These are phyloP conservation scores for Aristolochia californica DNA, from an alignment of 164 flowering plant species.

Conservation along the genomic window DNA sequence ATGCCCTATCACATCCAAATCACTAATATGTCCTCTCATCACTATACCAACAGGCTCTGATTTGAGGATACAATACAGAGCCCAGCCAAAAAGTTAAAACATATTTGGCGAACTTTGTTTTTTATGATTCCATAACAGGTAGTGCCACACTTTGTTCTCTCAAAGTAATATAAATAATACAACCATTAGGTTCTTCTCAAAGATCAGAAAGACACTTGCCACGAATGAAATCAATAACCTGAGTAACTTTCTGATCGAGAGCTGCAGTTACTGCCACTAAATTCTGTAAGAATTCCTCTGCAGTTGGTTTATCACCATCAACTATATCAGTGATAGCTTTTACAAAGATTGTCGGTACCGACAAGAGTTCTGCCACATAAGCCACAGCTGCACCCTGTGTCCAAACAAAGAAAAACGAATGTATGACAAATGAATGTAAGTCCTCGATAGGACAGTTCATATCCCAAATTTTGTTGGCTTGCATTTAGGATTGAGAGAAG, in stretches of 20 bases:
- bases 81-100: too few relatives aligned
- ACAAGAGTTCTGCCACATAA: conserved; percentile 69
- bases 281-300: conserved; percentile 83
- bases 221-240: conserved; percentile 58
- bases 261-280: conserved; percentile 68
- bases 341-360: conserved; percentile 66
- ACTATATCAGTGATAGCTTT: conserved; percentile 90
- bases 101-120: too few relatives aligned
- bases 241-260: conserved; percentile 48
- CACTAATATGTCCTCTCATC: too few relatives aligned
- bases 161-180: too few relatives aligned
- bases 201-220: conserved; percentile 68
- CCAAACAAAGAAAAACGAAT: conserved; percentile 3
- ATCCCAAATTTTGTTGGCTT: too few relatives aligned
- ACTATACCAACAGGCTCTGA: too few relatives aligned
- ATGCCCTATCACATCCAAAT: too few relatives aligned
- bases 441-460: neutral
- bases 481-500: too few relatives aligned
- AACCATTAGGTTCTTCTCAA: conserved; percentile 16
- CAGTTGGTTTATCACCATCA: conserved; percentile 84
- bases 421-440: too few relatives aligned
- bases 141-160: too few relatives aligned
- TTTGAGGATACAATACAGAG: too few relatives aligned
- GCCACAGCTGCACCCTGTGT: conserved; percentile 90
- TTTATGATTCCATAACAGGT: too few relatives aligned